These are phyloP conservation scores for Terfezia claveryi DNA, from an alignment of 495 filamentous ascomycete species.

Conservation along the genomic window DNA sequence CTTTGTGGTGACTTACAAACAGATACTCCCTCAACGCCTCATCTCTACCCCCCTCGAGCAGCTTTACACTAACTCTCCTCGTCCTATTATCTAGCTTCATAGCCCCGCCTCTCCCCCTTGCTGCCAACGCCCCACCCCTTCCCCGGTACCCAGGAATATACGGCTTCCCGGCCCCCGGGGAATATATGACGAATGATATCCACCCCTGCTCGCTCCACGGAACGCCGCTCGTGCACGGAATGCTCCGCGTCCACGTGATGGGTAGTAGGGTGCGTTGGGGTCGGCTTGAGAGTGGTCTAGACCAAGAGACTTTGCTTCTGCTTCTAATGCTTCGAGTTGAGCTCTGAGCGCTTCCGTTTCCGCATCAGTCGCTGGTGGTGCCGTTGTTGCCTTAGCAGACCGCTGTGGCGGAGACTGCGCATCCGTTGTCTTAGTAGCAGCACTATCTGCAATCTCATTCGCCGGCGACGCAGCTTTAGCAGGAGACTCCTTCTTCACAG, in stretches of 20 bases:
- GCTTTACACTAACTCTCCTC: conserved; percentile 49
- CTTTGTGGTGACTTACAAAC: conserved; percentile 37
- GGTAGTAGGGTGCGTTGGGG: conserved; percentile 21
- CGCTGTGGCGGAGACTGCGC: conserved; percentile 11
- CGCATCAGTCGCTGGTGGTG: conserved; percentile 37
- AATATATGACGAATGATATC: background rate
- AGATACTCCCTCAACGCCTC: conserved; percentile 70
- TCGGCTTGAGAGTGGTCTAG: conserved; percentile 35
- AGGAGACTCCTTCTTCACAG: background rate
- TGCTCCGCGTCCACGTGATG: conserved; percentile 24
- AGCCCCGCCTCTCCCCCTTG: conserved; percentile 31
- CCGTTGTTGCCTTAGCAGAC: conserved; percentile 34
- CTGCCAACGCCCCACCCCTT: conserved; percentile 29
- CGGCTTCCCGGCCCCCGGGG: conserved; percentile 27
- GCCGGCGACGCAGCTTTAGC: conserved; percentile 13
- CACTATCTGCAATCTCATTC: conserved; percentile 22
- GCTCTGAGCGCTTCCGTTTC: conserved; percentile 49
- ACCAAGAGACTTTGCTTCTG: conserved; percentile 61
- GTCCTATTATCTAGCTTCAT: conserved; percentile 77
- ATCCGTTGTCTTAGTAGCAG: background rate
- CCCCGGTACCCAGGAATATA: conserved; percentile 4
- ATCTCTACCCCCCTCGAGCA: conserved; percentile 48
- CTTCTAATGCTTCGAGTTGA: conserved; percentile 62
- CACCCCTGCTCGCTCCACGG: conserved; percentile 21
- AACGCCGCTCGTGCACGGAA: conserved; percentile 19